These are phyloP conservation scores for Pythium sukuiense DNA, from an alignment of 352 stramenopile genomes.

Conservation along the genomic window DNA sequence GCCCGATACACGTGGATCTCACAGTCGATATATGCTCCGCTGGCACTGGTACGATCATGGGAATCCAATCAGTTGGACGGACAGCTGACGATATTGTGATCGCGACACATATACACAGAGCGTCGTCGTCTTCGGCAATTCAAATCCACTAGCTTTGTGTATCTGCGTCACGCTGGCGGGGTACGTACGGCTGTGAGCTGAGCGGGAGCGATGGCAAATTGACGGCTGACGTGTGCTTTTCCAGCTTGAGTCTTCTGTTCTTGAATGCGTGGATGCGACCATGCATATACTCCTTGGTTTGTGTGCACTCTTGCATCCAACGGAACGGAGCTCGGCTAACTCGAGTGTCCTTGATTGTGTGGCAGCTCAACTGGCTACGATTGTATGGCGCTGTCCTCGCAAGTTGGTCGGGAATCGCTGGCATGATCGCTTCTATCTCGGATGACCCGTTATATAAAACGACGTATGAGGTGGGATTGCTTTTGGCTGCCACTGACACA, in stretches of 20 bases:
- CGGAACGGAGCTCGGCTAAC: not conserved
- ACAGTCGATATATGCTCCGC: constrained; percentile 39
- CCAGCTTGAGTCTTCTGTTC: constrained; percentile 20
- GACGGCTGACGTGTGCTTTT: not conserved
- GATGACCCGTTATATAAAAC: constrained; percentile 45
- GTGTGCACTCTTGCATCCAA: not conserved
- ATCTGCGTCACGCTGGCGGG: constrained; percentile 6
- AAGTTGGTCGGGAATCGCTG: constrained; percentile 43
- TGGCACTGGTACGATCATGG: constrained; percentile 41
- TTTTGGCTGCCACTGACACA: not conserved
- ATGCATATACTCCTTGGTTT: constrained; percentile 45
- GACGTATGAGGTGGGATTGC: constrained; percentile 40
- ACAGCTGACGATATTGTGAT: not conserved
- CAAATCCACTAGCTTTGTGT: constrained; percentile 23
- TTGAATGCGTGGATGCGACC: constrained; percentile 51
- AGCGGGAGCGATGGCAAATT: not conserved
- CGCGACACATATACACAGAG: constrained; percentile 2
- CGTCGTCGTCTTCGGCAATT: constrained; percentile 27
- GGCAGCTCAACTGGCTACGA: constrained; percentile 55
- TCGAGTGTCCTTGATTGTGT: not conserved
- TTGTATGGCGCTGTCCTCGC: constrained; percentile 42
- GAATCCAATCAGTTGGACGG: not conserved
- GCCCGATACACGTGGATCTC: constrained; percentile 41
- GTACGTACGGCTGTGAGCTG: constrained; percentile 11
- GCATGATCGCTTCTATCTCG: constrained; percentile 33